These are phyloP conservation scores for Leishmania guyanensis DNA, from an alignment of 208 protist genomes.

Conservation along the genomic window DNA sequence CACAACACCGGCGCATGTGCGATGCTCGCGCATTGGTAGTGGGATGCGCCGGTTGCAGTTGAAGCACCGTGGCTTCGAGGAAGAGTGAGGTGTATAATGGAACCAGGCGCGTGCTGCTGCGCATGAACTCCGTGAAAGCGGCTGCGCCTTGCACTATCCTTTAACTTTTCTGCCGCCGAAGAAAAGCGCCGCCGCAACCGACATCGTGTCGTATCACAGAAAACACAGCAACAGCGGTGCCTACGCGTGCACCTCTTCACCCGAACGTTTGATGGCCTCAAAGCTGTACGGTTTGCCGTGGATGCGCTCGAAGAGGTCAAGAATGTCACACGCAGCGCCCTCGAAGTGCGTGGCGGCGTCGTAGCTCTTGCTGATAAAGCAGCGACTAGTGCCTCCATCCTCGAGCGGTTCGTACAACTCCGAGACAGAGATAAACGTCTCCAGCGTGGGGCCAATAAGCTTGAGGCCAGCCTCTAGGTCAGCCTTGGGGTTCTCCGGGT, in stretches of 20 bases:
- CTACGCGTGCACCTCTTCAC: conserved; percentile 39
- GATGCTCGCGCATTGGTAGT: background rate
- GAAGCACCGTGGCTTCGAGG: background rate
- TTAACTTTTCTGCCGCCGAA: background rate
- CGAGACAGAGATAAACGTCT: conserved; percentile 91
- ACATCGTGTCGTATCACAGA: background rate
- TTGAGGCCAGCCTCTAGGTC: conserved; percentile 94
- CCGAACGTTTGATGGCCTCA: conserved; percentile 61
- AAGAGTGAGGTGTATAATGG: background rate
- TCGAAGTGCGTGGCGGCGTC: conserved; percentile 99
- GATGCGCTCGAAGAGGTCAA: conserved; percentile 96
- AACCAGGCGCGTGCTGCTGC: background rate
- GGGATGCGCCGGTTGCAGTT: background rate
- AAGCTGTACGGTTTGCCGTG: conserved; percentile 94
- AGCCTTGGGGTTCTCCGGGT: conserved; percentile 86
- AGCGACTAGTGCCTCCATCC: conserved; percentile 88
- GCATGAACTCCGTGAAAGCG: background rate
- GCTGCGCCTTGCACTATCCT: background rate
- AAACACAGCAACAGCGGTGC: background rate
- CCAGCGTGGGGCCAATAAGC: conserved; percentile 92
- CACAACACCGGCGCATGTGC: background rate
- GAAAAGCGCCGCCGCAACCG: background rate
- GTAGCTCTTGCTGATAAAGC: conserved; percentile 97
- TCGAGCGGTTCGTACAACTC: conserved; percentile 92
- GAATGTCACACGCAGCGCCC: conserved; percentile 95